phyloP scores from a whole-genome alignment of 2,329 filamentous ascomycete genomes.

The Huntiella bhutanensis region DNA sequence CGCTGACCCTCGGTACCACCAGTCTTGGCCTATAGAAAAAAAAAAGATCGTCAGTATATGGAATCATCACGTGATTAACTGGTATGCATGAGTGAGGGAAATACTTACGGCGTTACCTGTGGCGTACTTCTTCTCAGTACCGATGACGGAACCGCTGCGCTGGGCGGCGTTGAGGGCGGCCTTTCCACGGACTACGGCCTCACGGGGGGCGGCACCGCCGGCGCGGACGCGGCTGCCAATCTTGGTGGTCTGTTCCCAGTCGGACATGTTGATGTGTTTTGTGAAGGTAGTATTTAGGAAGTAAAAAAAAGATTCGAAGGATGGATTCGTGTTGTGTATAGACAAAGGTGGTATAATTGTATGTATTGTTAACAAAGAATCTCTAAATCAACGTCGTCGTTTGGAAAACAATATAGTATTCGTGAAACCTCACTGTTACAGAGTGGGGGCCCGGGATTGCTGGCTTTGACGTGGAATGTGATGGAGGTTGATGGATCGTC shows the following conservation, averaged over 20 bases:
- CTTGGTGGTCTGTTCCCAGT: conserved; percentile 81
- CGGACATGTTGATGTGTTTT: conserved; percentile 39
- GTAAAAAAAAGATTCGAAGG: background rate
- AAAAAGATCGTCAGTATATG: background rate
- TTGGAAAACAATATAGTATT: background rate
- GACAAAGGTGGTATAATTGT: too few relatives aligned
- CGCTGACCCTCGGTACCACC: conserved; percentile 64
- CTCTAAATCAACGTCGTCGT: background rate
- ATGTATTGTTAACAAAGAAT: background rate
- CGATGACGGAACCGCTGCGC: conserved; percentile 55
- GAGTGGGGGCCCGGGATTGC: background rate
- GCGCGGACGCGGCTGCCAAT: conserved; percentile 73
- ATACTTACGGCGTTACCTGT: conserved; percentile 59
- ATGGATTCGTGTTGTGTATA: background rate
- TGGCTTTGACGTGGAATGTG: conserved; percentile 7
- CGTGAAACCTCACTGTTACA: too few relatives aligned
- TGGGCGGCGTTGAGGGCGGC: conserved; percentile 72
- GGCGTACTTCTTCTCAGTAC: conserved; percentile 80
- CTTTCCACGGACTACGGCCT: conserved; percentile 79
- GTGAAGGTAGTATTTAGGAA: background rate
- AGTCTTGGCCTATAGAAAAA: conserved; percentile 7
- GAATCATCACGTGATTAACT: background rate
- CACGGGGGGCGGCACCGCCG: conserved; percentile 46
- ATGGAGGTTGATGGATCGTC: conserved; percentile 10
- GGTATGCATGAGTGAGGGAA: background rate